phyloP scores from a whole-genome alignment of 371 early-diverging fungal species.

The Lichtheimia corymbifera region DNA sequence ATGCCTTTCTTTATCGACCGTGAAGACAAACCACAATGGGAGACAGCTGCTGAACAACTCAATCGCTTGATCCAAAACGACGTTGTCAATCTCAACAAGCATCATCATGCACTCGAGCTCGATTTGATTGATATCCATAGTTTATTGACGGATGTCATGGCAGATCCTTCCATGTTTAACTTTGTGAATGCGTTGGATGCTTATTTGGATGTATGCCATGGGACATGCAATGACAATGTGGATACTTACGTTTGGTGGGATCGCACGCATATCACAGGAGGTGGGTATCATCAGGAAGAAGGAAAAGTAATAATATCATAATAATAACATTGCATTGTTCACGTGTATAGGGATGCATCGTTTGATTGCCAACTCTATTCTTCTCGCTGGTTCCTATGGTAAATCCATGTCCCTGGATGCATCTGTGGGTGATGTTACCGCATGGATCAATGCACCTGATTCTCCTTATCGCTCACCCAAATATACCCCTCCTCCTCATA shows the following conservation, averaged over 20 bases:
- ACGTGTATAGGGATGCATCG: constrained; percentile 29
- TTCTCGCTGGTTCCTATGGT: constrained; percentile 33
- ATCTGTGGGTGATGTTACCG: constrained; percentile 6
- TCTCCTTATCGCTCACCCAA: constrained; percentile 24
- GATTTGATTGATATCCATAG: constrained; percentile 34
- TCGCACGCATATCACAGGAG: constrained; percentile 40
- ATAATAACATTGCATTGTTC: not conserved
- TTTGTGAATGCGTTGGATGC: constrained; percentile 25
- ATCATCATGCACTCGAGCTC: constrained; percentile 36
- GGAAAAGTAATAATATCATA: too few species aligned
- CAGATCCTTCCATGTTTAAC: constrained; percentile 31
- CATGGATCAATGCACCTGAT: constrained; percentile 14
- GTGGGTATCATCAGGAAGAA: constrained; percentile 13
- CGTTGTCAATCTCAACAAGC: constrained; percentile 34
- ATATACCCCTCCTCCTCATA: constrained; percentile 21
- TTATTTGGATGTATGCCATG: constrained; percentile 26
- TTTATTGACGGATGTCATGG: constrained; percentile 29
- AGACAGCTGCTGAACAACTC: constrained; percentile 27
- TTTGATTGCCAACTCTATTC: constrained; percentile 32
- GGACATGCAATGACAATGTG: constrained; percentile 11
- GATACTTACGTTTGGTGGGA: constrained; percentile 51
- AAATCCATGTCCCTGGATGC: constrained; percentile 8
- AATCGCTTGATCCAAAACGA: constrained; percentile 30
- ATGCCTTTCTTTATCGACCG: constrained; percentile 35
- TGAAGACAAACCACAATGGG: constrained; percentile 12